phyloP scores from a whole-genome alignment of 2,329 filamentous ascomycete genomes.

The Trichoderma endophyticum region DNA sequence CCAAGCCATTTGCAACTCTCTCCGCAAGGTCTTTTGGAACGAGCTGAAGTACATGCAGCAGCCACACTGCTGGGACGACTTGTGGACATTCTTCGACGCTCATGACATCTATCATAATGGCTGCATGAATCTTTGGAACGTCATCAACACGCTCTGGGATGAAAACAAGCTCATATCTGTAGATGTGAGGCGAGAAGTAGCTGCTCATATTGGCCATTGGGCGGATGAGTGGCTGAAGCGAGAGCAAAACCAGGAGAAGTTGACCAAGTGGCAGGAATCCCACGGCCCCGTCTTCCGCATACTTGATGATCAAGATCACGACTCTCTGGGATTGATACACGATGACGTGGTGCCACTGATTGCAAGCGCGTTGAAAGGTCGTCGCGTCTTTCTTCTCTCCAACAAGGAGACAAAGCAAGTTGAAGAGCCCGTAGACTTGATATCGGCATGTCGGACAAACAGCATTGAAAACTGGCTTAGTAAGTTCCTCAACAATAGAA shows the following conservation, averaged over 20 bases:
- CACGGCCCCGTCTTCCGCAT: slow-evolving; percentile 29
- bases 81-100: slow-evolving; percentile 49
- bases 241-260: slow-evolving; percentile 30
- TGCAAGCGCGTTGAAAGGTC: slow-evolving; percentile 32
- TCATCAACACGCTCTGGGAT: slow-evolving; percentile 40
- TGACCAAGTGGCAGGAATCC: slow-evolving; percentile 30
- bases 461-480: slow-evolving; percentile 38
- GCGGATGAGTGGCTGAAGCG: slow-evolving; percentile 36
- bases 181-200: slow-evolving; percentile 26
- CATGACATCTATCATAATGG: slow-evolving; percentile 47
- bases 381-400: slow-evolving; percentile 29
- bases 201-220: slow-evolving; percentile 35
- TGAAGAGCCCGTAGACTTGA: slow-evolving; percentile 27
- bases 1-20: slow-evolving; percentile 37
- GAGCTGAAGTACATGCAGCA: slow-evolving; percentile 34
- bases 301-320: slow-evolving; percentile 29
- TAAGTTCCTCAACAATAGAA: slow-evolving; percentile 23
- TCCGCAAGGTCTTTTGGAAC: slow-evolving; percentile 37
- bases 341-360: slow-evolving; percentile 32
- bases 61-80: slow-evolving; percentile 36
- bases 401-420: slow-evolving; percentile 7
- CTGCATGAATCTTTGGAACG: slow-evolving; percentile 47
- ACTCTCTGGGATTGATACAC: slow-evolving; percentile 29
- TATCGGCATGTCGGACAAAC: slow-evolving; percentile 26
- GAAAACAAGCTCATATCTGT: slow-evolving; percentile 38